These are phyloP conservation scores for Rhodotorula graminis DNA, from an alignment of 768 basidiomycete genomes.

Conservation along the genomic window DNA sequence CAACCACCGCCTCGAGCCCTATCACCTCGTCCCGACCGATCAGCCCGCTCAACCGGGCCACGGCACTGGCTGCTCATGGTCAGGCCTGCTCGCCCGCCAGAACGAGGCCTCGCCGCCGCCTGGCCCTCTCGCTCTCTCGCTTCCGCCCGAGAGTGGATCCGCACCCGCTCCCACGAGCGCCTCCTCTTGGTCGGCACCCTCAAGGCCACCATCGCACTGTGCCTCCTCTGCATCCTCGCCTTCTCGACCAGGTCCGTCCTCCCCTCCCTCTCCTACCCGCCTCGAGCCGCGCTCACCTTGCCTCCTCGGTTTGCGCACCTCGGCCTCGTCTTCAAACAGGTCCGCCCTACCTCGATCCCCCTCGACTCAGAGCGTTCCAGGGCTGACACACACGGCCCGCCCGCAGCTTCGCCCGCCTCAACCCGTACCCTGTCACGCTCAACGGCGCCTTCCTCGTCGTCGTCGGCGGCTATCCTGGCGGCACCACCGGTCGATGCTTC, in stretches of 20 bases:
- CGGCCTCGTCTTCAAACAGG: neutral
- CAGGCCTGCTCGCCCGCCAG: neutral
- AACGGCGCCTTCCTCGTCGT: constrained; percentile 79
- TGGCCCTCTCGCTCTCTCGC: neutral
- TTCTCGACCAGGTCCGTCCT: constrained; percentile 6
- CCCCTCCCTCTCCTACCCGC: neutral
- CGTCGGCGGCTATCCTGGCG: constrained; percentile 79
- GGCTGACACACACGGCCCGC: no score
- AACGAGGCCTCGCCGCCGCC: neutral
- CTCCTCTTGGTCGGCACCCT: neutral
- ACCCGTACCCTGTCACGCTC: constrained; percentile 83
- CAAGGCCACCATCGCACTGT: constrained; percentile 23
- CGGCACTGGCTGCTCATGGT: neutral
- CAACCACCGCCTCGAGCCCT: no score
- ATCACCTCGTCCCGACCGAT: no score
- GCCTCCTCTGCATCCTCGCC: constrained; percentile 11
- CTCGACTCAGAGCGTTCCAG: no score
- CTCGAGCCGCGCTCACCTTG: neutral
- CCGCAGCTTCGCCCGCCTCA: constrained; percentile 57
- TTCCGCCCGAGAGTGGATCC: neutral
- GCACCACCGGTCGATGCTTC: constrained; percentile 48
- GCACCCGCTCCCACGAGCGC: neutral
- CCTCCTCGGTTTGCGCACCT: neutral
- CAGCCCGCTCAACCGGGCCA: constrained; percentile 5
- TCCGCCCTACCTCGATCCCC: neutral